Conservation (phyloP, 331 rosid species). For the Stylosanthes scabra region DNA sequence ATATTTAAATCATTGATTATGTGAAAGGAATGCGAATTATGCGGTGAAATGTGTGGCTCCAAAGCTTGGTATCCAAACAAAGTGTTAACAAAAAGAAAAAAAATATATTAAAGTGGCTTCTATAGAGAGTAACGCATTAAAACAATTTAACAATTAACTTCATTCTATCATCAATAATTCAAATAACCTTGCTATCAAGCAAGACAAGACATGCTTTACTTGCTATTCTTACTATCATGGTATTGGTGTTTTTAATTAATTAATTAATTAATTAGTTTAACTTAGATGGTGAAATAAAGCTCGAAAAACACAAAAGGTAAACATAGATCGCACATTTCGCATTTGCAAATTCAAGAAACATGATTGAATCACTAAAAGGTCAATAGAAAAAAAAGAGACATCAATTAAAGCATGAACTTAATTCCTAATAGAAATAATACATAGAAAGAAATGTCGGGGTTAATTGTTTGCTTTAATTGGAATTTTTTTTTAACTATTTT, state of each 20-base stretch:
- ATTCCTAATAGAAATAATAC: background rate
- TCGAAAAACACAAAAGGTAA: constrained; percentile 10
- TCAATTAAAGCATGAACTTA: background rate
- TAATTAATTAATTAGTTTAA: no score
- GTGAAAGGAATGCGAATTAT: constrained; percentile 37
- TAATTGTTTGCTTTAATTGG: no score
- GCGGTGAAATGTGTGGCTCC: constrained; percentile 22
- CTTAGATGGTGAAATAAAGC: background rate
- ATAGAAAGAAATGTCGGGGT: background rate
- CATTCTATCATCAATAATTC: background rate
- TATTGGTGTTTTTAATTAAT: background rate
- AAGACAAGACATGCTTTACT: constrained; percentile 38
- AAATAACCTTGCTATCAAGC: constrained; percentile 31
- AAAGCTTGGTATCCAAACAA: constrained; percentile 43
- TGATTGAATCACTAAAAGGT: constrained; percentile 6
- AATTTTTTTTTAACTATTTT: no score
- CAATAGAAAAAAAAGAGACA: background rate
- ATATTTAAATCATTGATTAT: constrained; percentile 12
- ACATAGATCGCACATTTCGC: constrained; percentile 2
- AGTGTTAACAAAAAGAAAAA: constrained; percentile 1
- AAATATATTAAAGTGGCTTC: background rate
- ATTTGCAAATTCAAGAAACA: constrained; percentile 20
- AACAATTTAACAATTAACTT: background rate
- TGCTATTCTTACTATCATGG: constrained; percentile 17
- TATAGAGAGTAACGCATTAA: background rate